Conservation (phyloP, 768 basidiomycete genomes). For the Hebeloma cylindrosporum region DNA sequence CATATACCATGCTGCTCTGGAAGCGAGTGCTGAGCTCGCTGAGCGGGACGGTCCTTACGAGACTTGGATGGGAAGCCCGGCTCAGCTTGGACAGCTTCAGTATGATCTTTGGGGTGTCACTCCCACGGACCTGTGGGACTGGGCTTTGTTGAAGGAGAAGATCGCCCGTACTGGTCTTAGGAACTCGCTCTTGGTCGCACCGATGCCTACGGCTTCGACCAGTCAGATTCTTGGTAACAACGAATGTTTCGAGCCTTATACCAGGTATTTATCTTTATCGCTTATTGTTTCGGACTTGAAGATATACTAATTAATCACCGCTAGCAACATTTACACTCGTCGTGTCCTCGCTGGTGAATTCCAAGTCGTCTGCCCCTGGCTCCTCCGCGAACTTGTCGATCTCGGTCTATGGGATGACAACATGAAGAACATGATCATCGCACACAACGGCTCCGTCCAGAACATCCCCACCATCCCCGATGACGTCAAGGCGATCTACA, state of each 20-base stretch:
- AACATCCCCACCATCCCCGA: conserved; percentile 87
- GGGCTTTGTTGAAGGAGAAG: conserved; percentile 83
- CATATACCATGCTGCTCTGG: conserved; percentile 93
- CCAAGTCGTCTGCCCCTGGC: conserved; percentile 99
- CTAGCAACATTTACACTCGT: conserved; percentile 96
- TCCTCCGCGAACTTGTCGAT: conserved; percentile 96
- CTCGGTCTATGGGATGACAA: conserved; percentile 95
- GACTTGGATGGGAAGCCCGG: conserved; percentile 90
- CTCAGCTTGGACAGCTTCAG: conserved; percentile 82
- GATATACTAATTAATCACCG: conserved; percentile 6
- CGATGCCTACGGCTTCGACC: conserved; percentile 99
- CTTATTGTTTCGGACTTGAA: conserved; percentile 10
- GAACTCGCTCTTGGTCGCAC: conserved; percentile 88
- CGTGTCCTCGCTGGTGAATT: conserved; percentile 99
- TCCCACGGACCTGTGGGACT: conserved; percentile 92
- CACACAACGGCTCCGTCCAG: conserved; percentile 87
- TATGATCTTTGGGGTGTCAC: conserved; percentile 95
- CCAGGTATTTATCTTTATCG: conserved; percentile 51
- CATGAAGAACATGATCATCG: conserved; percentile 99
- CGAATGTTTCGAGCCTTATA: conserved; percentile 99
- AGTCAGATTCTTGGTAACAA: conserved; percentile 98
- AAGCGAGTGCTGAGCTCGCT: conserved; percentile 88
- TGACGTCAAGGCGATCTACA: conserved; percentile 96
- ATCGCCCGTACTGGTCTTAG: conserved; percentile 78
- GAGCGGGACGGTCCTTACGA: conserved; percentile 79